These are phyloP conservation scores for Scedosporium dehoogii DNA, from an alignment of 2,329 filamentous ascomycete species.

Conservation along the genomic window DNA sequence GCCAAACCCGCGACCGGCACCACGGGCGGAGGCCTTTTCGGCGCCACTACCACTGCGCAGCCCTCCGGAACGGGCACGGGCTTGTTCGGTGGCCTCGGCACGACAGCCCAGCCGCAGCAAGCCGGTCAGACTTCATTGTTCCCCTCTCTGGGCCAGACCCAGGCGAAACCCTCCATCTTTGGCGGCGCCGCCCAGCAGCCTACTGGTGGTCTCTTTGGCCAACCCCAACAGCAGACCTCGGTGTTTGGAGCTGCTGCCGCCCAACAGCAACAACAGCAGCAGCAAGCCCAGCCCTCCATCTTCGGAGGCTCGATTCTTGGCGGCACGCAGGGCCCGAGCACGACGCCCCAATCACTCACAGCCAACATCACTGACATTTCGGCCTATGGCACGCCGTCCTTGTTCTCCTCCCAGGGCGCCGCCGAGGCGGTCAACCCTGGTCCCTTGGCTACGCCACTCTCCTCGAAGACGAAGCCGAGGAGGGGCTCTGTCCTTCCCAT, in stretches of 20 bases:
- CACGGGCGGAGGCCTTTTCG: constrained; percentile 27
- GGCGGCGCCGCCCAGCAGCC: constrained; percentile 28
- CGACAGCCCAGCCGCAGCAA: constrained; percentile 25
- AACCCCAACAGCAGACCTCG: constrained; percentile 32
- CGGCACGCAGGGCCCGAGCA: constrained; percentile 33
- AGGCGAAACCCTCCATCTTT: constrained; percentile 48
- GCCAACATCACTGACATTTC: constrained; percentile 75
- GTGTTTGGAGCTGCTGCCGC: constrained; percentile 37
- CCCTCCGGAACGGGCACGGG: constrained; percentile 28
- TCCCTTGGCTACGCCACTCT: constrained; percentile 82
- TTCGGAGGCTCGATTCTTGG: constrained; percentile 51
- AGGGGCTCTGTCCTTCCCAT: constrained; percentile 73
- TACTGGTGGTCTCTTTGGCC: constrained; percentile 41
- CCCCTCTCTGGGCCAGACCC: constrained; percentile 33
- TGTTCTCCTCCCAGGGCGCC: constrained; percentile 65
- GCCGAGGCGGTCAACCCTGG: constrained; percentile 64
- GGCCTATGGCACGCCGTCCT: constrained; percentile 79
- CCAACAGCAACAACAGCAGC: constrained; percentile 41
- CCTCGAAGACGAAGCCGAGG: constrained; percentile 62
- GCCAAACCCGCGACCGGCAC: constrained; percentile 14
- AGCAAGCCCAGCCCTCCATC: constrained; percentile 15
- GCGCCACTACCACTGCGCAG: constrained; percentile 22
- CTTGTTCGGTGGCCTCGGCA: constrained; percentile 31
- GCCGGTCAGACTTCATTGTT: constrained; percentile 35
- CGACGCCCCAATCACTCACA: constrained; percentile 54